These are phyloP conservation scores for Cytospora schulzeri DNA, from an alignment of 2,329 filamentous ascomycete genomes.

Conservation along the genomic window DNA sequence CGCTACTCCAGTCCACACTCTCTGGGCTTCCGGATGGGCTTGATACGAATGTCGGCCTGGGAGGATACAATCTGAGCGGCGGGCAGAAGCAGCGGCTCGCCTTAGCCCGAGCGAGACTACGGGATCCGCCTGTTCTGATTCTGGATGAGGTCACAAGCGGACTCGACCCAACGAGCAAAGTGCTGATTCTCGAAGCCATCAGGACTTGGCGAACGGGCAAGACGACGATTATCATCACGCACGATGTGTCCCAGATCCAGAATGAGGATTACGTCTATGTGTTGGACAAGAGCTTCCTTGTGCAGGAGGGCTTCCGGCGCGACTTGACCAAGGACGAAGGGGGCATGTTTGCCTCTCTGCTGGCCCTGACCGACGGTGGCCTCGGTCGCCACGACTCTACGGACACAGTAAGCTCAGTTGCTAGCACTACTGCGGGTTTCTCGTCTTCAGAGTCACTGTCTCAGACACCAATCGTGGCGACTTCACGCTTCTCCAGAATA, in stretches of 20 bases:
- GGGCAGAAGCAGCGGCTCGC: slow-evolving; percentile 84
- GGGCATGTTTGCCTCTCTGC: slow-evolving; percentile 51
- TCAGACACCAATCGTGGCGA: background rate
- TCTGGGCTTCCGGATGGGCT: slow-evolving; percentile 67
- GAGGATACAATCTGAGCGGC: slow-evolving; percentile 75
- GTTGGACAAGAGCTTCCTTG: slow-evolving; percentile 68
- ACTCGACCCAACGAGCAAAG: slow-evolving; percentile 72
- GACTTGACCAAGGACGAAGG: slow-evolving; percentile 50
- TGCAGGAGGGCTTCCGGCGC: slow-evolving; percentile 67
- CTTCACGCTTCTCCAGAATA: slow-evolving; percentile 17
- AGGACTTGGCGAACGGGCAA: slow-evolving; percentile 75
- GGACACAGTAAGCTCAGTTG: background rate
- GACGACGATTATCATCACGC: slow-evolving; percentile 92
- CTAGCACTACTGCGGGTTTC: slow-evolving; percentile 13
- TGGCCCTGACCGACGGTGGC: slow-evolving; percentile 32
- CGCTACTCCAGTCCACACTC: slow-evolving; percentile 70
- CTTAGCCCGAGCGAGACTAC: slow-evolving; percentile 74
- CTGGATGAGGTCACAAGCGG: slow-evolving; percentile 89
- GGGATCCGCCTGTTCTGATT: slow-evolving; percentile 79
- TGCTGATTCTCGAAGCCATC: slow-evolving; percentile 72
- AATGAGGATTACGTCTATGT: slow-evolving; percentile 78
- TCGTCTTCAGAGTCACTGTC: background rate
- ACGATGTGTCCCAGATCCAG: slow-evolving; percentile 78
- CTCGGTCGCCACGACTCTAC: slow-evolving; percentile 6
- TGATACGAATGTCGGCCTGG: slow-evolving; percentile 69